Evolutionary conservation across 2,329 filamentous ascomycete species (phyloP).

Genomic region (Nemania sp.): DNA sequence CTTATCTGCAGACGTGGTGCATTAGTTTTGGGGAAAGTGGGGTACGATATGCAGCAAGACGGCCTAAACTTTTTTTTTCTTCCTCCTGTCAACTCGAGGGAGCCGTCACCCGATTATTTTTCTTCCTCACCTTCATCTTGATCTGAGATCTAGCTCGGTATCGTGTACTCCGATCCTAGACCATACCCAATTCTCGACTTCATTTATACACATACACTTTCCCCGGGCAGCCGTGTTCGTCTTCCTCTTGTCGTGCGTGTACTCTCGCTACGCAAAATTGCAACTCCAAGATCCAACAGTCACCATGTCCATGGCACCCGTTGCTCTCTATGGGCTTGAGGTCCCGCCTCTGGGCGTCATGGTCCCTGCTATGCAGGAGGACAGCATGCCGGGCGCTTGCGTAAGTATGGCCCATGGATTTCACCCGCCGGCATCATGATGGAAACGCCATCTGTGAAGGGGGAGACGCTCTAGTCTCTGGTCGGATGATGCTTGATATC

Average conservation of each 20-base stretch:
- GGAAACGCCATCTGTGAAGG: background rate
- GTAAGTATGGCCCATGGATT: constrained; percentile 56
- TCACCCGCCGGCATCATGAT: background rate
- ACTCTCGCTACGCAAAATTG: constrained; percentile 1
- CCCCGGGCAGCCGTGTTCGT: background rate
- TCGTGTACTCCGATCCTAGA: background rate
- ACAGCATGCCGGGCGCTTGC: constrained; percentile 69
- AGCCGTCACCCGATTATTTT: constrained; percentile 7
- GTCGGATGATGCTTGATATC: too few relatives aligned
- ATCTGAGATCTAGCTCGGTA: constrained; percentile 1
- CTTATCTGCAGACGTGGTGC: constrained; percentile 32
- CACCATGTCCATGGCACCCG: constrained; percentile 63
- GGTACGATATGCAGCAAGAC: constrained; percentile 28
- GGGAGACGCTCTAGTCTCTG: too few relatives aligned
- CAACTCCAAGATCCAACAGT: constrained; percentile 17
- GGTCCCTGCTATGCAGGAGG: constrained; percentile 75
- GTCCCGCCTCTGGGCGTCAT: constrained; percentile 84
- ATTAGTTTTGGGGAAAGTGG: constrained; percentile 33
- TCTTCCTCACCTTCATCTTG: constrained; percentile 9
- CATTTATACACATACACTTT: background rate
- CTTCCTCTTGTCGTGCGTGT: constrained; percentile 8
- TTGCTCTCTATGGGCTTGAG: constrained; percentile 90
- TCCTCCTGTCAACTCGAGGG: constrained; percentile 14
- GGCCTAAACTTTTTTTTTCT: constrained; percentile 31
- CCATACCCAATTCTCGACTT: background rate